These are phyloP conservation scores for Darksidea phi DNA, from an alignment of 495 filamentous ascomycete species.

Conservation along the genomic window DNA sequence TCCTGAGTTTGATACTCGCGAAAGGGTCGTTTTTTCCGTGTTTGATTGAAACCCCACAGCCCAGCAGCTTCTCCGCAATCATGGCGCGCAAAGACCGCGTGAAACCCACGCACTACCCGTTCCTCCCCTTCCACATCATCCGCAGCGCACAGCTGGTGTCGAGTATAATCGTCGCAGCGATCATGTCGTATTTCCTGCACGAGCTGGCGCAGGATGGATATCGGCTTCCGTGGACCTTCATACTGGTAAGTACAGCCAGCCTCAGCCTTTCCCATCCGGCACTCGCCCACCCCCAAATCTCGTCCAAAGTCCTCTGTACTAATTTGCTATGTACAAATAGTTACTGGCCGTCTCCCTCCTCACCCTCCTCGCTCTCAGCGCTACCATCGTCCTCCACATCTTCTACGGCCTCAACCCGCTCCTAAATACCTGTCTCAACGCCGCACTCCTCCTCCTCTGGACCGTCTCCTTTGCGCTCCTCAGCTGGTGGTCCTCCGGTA, in stretches of 20 bases:
- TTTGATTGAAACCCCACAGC: too few species aligned
- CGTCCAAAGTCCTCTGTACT: too few species aligned
- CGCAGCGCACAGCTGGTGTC: conserved; percentile 54
- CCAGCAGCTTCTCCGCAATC: conserved; percentile 38
- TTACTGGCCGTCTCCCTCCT: conserved; percentile 56
- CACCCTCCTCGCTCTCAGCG: conserved; percentile 53
- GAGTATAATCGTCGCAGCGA: conserved; percentile 55
- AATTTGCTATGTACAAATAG: too few species aligned
- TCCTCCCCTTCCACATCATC: conserved; percentile 58
- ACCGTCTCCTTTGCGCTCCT: conserved; percentile 56
- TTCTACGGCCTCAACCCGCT: conserved; percentile 57
- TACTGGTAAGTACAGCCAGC: conserved; percentile 51
- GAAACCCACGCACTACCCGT: conserved; percentile 57
- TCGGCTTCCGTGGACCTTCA: conserved; percentile 63
- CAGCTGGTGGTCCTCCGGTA: conserved; percentile 56
- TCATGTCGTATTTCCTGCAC: conserved; percentile 62
- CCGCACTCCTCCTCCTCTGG: conserved; percentile 57
- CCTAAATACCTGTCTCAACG: conserved; percentile 56
- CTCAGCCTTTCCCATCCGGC: not conserved
- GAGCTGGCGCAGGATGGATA: conserved; percentile 56
- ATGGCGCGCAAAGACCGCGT: conserved; percentile 40
- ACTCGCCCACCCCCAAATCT: conserved; percentile 1
- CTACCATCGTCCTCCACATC: conserved; percentile 58
- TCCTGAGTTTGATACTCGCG: too few species aligned
- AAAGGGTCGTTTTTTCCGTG: not conserved